Evolutionary conservation across 345 rosid species (phyloP).

Genomic region (Eucalyptus urophylla): DNA sequence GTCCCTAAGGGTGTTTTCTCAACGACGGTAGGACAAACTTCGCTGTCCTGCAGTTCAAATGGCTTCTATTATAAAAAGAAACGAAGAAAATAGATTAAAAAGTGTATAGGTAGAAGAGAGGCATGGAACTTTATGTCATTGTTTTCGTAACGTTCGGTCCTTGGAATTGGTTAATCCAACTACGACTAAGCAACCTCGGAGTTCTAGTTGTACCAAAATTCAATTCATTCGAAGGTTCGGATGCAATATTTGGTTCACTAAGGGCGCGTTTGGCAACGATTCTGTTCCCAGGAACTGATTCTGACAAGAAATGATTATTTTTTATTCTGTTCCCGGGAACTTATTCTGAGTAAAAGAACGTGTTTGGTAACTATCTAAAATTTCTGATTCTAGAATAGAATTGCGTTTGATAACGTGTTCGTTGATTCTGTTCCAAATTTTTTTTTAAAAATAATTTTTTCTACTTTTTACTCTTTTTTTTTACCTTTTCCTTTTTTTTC

Average conservation of each 20-base stretch:
- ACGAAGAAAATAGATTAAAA: background rate
- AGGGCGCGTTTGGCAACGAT: background rate
- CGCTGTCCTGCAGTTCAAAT: background rate
- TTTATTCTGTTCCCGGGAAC: too few species aligned
- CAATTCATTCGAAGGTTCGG: background rate
- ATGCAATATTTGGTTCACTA: background rate
- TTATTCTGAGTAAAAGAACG: too few species aligned
- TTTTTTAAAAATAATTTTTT: too few species aligned
- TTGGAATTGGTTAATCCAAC: background rate
- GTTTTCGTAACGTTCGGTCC: background rate
- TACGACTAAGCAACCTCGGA: background rate
- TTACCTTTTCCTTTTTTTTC: too few species aligned
- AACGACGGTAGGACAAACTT: background rate
- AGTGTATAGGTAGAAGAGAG: background rate
- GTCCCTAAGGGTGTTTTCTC: background rate
- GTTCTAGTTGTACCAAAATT: background rate
- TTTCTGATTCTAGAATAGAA: too few species aligned
- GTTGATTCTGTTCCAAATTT: too few species aligned
- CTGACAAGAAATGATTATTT: too few species aligned
- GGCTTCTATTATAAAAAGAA: background rate
- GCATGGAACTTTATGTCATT: background rate
- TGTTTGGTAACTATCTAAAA: too few species aligned
- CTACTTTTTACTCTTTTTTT: too few species aligned
- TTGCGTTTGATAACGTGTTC: too few species aligned
- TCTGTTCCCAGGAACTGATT: too few species aligned